These are phyloP conservation scores for Lichina pygmaea DNA, from an alignment of 495 filamentous ascomycete species.

Conservation along the genomic window DNA sequence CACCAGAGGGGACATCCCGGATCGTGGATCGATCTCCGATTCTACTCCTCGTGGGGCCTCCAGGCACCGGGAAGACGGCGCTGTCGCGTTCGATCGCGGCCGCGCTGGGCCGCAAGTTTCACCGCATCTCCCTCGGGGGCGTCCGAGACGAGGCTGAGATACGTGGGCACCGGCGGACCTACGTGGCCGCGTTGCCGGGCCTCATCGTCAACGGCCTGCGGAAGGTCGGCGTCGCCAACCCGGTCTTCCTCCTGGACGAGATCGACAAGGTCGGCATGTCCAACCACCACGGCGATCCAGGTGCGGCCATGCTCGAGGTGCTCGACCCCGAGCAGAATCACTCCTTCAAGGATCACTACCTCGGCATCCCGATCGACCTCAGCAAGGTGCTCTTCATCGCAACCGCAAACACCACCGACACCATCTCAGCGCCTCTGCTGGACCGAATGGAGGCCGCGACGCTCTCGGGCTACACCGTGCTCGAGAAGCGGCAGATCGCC, in stretches of 20 bases:
- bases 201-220: slow-evolving; percentile 82
- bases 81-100: slow-evolving; percentile 82
- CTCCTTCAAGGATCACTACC: slow-evolving; percentile 85
- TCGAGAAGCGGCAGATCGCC: slow-evolving; percentile 96
- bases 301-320: slow-evolving; percentile 96
- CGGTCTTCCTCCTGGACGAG: slow-evolving; percentile 90
- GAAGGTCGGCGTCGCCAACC: slow-evolving; percentile 90
- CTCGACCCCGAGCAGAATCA: slow-evolving; percentile 96
- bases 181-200: slow-evolving; percentile 96
- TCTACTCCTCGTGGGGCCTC: slow-evolving; percentile 75
- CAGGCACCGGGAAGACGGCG: slow-evolving; percentile 89
- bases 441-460: slow-evolving; percentile 93
- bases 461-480: slow-evolving; percentile 81
- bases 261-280: slow-evolving; percentile 91
- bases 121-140: slow-evolving; percentile 88
- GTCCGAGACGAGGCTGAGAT: slow-evolving; percentile 95
- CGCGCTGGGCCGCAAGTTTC: slow-evolving; percentile 83
- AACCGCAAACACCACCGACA: slow-evolving; percentile 90
- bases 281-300: slow-evolving; percentile 88
- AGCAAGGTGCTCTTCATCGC: slow-evolving; percentile 96
- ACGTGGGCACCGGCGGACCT: slow-evolving; percentile 80
- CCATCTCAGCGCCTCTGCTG: slow-evolving; percentile 79
- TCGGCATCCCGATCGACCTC: slow-evolving; percentile 86
- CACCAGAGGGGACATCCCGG: background rate
- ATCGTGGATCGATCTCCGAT: slow-evolving; percentile 93